A percentile compares a stretch with the other conserved stretches of the same genome.
These are phyloP conservation scores for Eruca vesicaria DNA, from an alignment of 441 rosid species.

Conservation along the genomic window DNA sequence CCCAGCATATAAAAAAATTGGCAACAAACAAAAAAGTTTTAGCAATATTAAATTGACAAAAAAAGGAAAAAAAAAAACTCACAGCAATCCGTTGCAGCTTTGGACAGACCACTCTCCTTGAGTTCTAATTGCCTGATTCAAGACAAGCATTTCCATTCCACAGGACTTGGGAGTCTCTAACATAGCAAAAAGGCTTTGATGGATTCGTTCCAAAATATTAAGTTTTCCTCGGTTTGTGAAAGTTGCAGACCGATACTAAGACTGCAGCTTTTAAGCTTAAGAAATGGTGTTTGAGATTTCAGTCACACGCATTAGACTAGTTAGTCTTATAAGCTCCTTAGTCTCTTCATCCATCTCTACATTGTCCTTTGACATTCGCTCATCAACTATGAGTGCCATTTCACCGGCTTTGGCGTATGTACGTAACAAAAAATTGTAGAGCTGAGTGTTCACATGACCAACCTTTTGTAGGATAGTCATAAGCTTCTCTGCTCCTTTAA, in stretches of 20 bases:
- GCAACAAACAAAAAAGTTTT: neutral
- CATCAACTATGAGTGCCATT: conserved; percentile 75
- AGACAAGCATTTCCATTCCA: neutral
- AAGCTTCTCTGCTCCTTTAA: conserved; percentile 64
- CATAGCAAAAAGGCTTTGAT: neutral
- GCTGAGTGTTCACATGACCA: conserved; percentile 61
- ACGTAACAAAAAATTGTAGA: conserved; percentile 66
- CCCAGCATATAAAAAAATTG: conserved; percentile 2
- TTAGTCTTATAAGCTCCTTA: conserved; percentile 49
- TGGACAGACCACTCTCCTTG: neutral
- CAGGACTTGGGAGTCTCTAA: neutral
- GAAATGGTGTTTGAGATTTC: conserved; percentile 46
- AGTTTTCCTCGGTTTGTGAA: neutral
- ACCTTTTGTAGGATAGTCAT: conserved; percentile 54
- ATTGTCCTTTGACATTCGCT: conserved; percentile 69
- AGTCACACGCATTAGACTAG: conserved; percentile 61
- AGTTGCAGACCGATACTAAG: neutral
- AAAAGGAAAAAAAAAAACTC: neutral
- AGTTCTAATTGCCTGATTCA: neutral
- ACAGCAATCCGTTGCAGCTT: conserved; percentile 3
- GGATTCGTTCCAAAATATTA: neutral
- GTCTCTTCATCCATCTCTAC: conserved; percentile 68
- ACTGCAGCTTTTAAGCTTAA: conserved; percentile 12
- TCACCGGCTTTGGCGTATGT: conserved; percentile 74
- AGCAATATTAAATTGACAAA: neutral